Percentiles rank a stretch among this genome's conserved stretches.
Conservation (phyloP, 352 stramenopile genomes). For the Globisporangium rhizosaccharum region DNA sequence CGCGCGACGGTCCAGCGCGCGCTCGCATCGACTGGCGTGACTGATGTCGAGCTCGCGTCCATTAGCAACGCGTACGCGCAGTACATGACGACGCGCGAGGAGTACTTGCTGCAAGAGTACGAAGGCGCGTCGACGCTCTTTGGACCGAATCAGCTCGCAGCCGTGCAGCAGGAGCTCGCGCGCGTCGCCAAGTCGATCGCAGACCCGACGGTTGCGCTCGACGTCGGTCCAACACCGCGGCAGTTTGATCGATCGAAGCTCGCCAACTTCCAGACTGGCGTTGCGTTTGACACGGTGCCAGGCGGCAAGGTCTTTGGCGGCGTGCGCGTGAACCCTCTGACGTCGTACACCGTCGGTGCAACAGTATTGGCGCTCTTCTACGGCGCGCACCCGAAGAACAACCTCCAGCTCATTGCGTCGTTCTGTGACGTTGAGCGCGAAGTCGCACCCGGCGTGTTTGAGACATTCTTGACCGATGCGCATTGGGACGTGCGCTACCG, state of each 20-base stretch:
- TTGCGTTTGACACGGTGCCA: conserved; percentile 26
- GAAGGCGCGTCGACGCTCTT: conserved; percentile 72
- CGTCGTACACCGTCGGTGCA: conserved; percentile 23
- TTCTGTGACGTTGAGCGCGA: conserved; percentile 52
- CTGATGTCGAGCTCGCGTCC: conserved; percentile 40
- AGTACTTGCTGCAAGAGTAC: conserved; percentile 64
- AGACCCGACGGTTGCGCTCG: conserved; percentile 18
- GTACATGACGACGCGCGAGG: conserved; percentile 60
- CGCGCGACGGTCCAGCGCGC: conserved; percentile 25
- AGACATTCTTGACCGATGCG: conserved; percentile 37
- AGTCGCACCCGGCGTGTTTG: conserved; percentile 14
- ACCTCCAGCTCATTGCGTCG: conserved; percentile 23
- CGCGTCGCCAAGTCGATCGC: conserved; percentile 30
- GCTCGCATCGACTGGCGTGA: conserved; percentile 21
- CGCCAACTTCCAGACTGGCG: conserved; percentile 32
- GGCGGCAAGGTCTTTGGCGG: conserved; percentile 17
- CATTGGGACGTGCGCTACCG: conserved; percentile 50
- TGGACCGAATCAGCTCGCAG: conserved; percentile 55
- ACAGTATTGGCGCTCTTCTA: conserved; percentile 32
- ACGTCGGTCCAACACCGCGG: conserved; percentile 30
- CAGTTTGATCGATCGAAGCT: conserved; percentile 31
- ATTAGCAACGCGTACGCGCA: conserved; percentile 55
- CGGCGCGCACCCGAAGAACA: conserved; percentile 48
- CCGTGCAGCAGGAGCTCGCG: conserved; percentile 45
- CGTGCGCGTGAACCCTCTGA: conserved; percentile 19